A percentile compares a stretch with the other conserved stretches of the same genome.
phyloP scores from a whole-genome alignment of 2,329 filamentous ascomycete genomes.

The Pseudovirgaria hyperparasitica region DNA sequence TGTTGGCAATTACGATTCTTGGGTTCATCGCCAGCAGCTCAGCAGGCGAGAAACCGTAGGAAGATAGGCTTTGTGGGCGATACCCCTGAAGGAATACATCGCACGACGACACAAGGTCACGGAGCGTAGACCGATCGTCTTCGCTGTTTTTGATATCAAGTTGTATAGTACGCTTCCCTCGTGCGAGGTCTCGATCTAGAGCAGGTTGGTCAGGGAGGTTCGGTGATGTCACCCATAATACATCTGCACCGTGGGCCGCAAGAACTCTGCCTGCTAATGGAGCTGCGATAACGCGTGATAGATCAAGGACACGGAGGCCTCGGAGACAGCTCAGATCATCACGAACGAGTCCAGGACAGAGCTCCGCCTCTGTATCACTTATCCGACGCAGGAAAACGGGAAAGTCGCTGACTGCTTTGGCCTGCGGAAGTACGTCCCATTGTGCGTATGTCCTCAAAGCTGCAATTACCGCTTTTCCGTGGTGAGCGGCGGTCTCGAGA shows the following conservation, averaged over 20 bases:
- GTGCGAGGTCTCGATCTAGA: conserved; percentile 30
- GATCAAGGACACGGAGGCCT: conserved; percentile 29
- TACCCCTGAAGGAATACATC: conserved; percentile 45
- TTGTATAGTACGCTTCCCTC: conserved; percentile 34
- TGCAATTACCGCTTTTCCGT: conserved; percentile 32
- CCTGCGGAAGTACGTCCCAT: conserved; percentile 40
- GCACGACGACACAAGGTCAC: conserved; percentile 32
- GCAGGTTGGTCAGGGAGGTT: conserved; percentile 28
- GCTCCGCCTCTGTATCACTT: conserved; percentile 4
- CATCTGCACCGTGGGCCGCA: conserved; percentile 33
- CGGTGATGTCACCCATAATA: conserved; percentile 33
- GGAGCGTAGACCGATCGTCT: conserved; percentile 28
- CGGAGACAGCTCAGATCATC: conserved; percentile 26
- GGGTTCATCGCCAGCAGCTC: conserved; percentile 28
- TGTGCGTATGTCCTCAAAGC: conserved; percentile 37
- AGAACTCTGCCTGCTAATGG: conserved; percentile 30
- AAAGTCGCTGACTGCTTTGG: conserved; percentile 29
- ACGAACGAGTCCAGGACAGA: conserved; percentile 5
- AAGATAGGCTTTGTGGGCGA: conserved; percentile 34
- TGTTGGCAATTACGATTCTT: conserved; percentile 35
- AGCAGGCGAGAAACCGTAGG: conserved; percentile 28
- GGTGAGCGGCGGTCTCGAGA: conserved; percentile 34
- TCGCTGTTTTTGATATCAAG: conserved; percentile 34
- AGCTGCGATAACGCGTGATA: conserved; percentile 33
- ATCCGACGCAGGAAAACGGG: conserved; percentile 34